Evolutionary conservation across 2,329 filamentous ascomycete species (phyloP).

Genomic region (Drechslera avenae): DNA sequence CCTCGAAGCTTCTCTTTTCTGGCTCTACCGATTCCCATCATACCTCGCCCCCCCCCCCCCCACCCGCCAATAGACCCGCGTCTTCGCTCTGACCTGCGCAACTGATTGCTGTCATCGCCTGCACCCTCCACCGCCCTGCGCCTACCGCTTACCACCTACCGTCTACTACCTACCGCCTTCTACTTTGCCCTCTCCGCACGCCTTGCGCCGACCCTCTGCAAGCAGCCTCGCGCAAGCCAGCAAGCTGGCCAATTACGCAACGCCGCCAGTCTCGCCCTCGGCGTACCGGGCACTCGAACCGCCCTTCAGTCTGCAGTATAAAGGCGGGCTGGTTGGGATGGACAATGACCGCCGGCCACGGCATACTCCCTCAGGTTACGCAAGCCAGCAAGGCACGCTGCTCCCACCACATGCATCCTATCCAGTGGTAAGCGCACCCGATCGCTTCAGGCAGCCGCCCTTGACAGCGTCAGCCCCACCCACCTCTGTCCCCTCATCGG

Average conservation of each 20-base stretch:
- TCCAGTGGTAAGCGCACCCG: constrained; percentile 52
- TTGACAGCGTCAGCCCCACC: constrained; percentile 51
- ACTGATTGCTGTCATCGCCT: neutral
- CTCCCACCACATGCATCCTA: constrained; percentile 51
- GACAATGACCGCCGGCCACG: constrained; percentile 75
- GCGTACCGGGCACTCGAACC: constrained; percentile 65
- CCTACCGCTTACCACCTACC: neutral
- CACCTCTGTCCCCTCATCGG: constrained; percentile 48
- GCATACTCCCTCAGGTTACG: constrained; percentile 72
- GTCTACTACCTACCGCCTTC: too few species aligned
- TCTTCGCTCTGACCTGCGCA: constrained; percentile 15
- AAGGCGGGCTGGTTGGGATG: constrained; percentile 68
- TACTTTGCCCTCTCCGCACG: neutral
- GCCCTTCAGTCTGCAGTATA: constrained; percentile 60
- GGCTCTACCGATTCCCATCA: constrained; percentile 3
- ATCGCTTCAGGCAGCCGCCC: constrained; percentile 56
- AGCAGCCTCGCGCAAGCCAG: constrained; percentile 40
- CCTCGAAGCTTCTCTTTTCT: constrained; percentile 15
- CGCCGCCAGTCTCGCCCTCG: constrained; percentile 68
- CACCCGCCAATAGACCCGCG: constrained; percentile 19
- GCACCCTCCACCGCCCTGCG: constrained; percentile 12
- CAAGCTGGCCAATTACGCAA: constrained; percentile 70
- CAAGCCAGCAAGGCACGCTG: constrained; percentile 56
- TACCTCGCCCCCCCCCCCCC: too few species aligned
- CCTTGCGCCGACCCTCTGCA: constrained; percentile 24